Percentiles rank a stretch among this genome's conserved stretches.
Evolutionary conservation across 2,329 filamentous ascomycete genomes (phyloP).

Genomic region (Calycina herbarum): DNA sequence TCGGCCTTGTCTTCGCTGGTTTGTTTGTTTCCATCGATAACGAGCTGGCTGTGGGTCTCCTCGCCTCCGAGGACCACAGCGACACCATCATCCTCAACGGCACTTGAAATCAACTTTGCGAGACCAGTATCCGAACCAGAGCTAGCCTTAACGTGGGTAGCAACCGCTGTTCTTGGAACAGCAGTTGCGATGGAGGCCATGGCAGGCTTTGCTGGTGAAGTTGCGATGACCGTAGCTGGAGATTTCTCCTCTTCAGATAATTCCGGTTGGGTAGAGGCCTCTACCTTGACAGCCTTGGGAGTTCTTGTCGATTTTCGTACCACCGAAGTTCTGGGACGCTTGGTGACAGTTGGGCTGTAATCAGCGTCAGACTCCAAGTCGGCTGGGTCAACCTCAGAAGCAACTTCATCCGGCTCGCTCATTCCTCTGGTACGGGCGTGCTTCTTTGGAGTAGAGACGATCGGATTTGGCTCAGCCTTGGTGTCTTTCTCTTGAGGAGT

Average conservation of each 20-base stretch:
- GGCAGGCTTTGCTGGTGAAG: background rate
- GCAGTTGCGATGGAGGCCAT: background rate
- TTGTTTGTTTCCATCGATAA: no score
- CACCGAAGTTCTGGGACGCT: background rate
- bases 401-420: background rate
- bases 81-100: no score
- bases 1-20: no score
- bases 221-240: background rate
- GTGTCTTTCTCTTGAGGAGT: background rate
- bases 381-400: constrained; percentile 3
- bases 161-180: background rate
- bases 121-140: no score
- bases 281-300: background rate
- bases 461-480: background rate
- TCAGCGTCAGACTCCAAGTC: constrained; percentile 20
- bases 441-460: background rate
- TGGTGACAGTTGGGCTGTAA: constrained; percentile 10
- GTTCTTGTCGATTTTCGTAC: background rate
- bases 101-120: no score
- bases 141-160: no score
- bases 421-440: background rate
- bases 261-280: no score
- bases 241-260: background rate
- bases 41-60: no score
- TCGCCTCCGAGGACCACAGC: no score